Percentiles rank a stretch among this genome's conserved stretches.
Conservation (phyloP, 352 stramenopile species). For the Pythium utonaiense region DNA sequence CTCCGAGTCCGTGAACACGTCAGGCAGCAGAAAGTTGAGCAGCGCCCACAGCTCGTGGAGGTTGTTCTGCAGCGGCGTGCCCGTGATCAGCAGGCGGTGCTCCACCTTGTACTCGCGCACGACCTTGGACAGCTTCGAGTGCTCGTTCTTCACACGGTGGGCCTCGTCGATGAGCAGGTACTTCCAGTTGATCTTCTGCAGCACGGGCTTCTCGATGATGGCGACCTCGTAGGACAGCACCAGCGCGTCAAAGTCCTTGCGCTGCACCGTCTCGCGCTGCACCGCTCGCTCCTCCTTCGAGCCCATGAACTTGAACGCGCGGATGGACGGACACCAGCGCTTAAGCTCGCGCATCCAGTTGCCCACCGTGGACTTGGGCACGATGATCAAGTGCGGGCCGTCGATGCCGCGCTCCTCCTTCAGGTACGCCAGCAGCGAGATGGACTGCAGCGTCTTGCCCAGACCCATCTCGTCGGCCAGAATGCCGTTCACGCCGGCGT, state of each 20-base stretch:
- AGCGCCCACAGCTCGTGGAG: constrained; percentile 99
- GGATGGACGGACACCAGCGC: constrained; percentile 94
- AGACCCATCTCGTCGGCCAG: constrained; percentile 89
- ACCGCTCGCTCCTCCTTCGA: constrained; percentile 92
- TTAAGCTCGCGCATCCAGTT: constrained; percentile 99
- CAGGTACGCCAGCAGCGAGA: constrained; percentile 96
- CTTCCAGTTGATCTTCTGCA: constrained; percentile 95
- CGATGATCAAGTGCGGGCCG: constrained; percentile 97
- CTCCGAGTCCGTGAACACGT: constrained; percentile 93
- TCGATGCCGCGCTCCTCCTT: constrained; percentile 91
- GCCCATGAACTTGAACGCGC: constrained; percentile 96
- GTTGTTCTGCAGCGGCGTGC: constrained; percentile 99
- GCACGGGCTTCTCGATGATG: constrained; percentile 91
- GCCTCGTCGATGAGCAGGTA: constrained; percentile 99
- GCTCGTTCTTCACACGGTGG: constrained; percentile 98
- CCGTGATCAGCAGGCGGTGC: constrained; percentile 94
- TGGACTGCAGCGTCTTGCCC: constrained; percentile 97
- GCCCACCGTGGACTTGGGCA: constrained; percentile 96
- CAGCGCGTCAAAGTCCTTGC: constrained; percentile 89
- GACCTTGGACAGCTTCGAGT: constrained; percentile 86
- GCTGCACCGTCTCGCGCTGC: constrained; percentile 83
- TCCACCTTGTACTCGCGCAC: constrained; percentile 91
- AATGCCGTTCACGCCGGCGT: constrained; percentile 84
- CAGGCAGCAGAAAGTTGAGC: constrained; percentile 98
- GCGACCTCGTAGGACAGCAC: constrained; percentile 92